Evolutionary conservation across 2,329 filamentous ascomycete genomes (phyloP).

Genomic region (Pseudogymnoascus sp.): DNA sequence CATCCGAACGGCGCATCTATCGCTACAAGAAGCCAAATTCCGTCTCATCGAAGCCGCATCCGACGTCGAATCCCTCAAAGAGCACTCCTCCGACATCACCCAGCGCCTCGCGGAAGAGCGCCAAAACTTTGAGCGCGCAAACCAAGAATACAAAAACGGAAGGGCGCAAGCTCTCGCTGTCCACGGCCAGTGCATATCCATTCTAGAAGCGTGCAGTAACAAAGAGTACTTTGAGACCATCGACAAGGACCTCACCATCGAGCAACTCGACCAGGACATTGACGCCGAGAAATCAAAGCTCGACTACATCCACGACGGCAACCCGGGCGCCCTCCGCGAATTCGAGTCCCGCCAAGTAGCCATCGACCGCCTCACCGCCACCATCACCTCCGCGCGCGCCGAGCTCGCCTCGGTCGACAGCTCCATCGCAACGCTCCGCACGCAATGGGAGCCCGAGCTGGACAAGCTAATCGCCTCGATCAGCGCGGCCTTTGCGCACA

Average conservation of each 20-base stretch:
- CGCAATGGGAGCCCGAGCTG: constrained; percentile 74
- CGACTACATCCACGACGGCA: constrained; percentile 71
- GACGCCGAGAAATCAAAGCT: constrained; percentile 66
- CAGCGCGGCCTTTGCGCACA: constrained; percentile 84
- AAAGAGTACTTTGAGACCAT: constrained; percentile 36
- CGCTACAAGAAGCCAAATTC: constrained; percentile 62
- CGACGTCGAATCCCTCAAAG: constrained; percentile 63
- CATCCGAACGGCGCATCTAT: constrained; percentile 55
- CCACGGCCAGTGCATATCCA: constrained; percentile 25
- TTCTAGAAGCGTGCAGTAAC: constrained; percentile 29
- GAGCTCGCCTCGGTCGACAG: constrained; percentile 48
- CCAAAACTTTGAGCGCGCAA: constrained; percentile 32
- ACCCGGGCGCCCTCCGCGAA: constrained; percentile 66
- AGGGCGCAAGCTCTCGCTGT: constrained; percentile 35
- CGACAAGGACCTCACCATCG: constrained; percentile 44
- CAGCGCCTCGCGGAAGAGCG: constrained; percentile 42
- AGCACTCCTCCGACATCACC: constrained; percentile 55
- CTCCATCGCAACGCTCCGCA: constrained; percentile 59
- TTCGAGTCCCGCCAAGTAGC: constrained; percentile 65
- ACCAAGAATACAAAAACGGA: constrained; percentile 33
- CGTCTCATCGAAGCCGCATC: constrained; percentile 73
- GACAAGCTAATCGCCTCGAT: constrained; percentile 73
- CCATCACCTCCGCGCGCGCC: constrained; percentile 47
- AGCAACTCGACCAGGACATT: constrained; percentile 66
- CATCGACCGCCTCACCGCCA: constrained; percentile 58